Evolutionary conservation across 805 yeast genomes (phyloP).

Genomic region (Teunomyces cretensis): DNA sequence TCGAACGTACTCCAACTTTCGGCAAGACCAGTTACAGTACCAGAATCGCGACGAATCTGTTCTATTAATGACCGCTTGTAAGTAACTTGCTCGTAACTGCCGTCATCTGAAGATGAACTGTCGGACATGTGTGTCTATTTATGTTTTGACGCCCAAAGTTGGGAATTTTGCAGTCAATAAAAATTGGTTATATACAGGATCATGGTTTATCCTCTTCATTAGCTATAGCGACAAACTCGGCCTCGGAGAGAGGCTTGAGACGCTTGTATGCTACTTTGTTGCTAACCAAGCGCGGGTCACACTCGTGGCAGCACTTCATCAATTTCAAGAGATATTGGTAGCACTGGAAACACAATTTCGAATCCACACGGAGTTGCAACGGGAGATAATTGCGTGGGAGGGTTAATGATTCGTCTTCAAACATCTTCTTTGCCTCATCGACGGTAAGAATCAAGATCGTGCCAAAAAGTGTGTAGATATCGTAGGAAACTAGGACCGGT

Average conservation of each 20-base stretch:
- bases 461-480: conserved; percentile 32
- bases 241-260: conserved; percentile 14
- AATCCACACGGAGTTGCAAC: conserved; percentile 13
- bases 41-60: conserved; percentile 1
- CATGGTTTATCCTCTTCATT: conserved; percentile 3
- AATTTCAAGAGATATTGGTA: conserved; percentile 25
- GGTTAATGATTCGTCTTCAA: conserved; percentile 10
- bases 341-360: conserved; percentile 21
- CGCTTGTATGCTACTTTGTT: conserved; percentile 22
- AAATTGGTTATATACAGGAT: neutral
- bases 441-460: conserved; percentile 22
- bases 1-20: conserved; percentile 2
- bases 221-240: conserved; percentile 15
- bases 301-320: conserved; percentile 18
- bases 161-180: neutral
- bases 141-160: neutral
- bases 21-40: neutral
- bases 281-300: conserved; percentile 23
- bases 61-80: neutral
- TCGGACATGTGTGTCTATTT: neutral
- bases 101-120: neutral
- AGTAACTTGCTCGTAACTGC: neutral
- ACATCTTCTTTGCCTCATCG: conserved; percentile 20
- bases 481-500: conserved; percentile 38
- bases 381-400: conserved; percentile 22